These are phyloP conservation scores for Flagelloscypha sp. DNA, from an alignment of 768 basidiomycete species.

Conservation along the genomic window DNA sequence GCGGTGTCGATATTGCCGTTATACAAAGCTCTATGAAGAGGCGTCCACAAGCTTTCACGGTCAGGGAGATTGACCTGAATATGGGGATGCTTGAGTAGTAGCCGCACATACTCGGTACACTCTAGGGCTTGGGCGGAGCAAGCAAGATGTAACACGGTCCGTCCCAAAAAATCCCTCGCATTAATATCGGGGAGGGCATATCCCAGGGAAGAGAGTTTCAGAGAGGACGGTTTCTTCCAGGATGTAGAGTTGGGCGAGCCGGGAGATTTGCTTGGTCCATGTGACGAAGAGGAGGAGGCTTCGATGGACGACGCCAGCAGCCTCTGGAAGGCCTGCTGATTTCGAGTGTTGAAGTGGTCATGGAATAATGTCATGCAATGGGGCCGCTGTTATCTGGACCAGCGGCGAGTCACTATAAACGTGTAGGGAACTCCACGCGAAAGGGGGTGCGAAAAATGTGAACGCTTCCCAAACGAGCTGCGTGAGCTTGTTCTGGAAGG, in stretches of 20 bases:
- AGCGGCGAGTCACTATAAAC: too few species aligned
- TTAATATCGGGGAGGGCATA: conserved; percentile 49
- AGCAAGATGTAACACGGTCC: conserved; percentile 77
- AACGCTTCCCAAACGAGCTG: too few species aligned
- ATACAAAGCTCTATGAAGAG: conserved; percentile 83
- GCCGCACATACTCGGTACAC: conserved; percentile 69
- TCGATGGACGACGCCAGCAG: too few species aligned
- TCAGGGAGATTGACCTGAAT: conserved; percentile 79
- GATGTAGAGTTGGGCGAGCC: conserved; percentile 26
- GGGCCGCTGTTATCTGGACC: too few species aligned
- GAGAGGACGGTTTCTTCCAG: conserved; percentile 48
- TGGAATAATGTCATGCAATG: conserved; percentile 73
- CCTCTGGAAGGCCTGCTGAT: conserved; percentile 71
- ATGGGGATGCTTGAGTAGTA: conserved; percentile 65
- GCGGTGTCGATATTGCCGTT: conserved; percentile 64
- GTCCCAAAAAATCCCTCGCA: conserved; percentile 59
- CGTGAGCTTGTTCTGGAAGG: too few species aligned
- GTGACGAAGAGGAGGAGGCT: too few species aligned
- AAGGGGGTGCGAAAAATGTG: too few species aligned
- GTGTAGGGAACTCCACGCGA: too few species aligned
- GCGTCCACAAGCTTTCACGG: conserved; percentile 82
- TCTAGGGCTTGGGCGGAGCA: conserved; percentile 52
- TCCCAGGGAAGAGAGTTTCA: conserved; percentile 27
- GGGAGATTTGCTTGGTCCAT: conserved; percentile 28
- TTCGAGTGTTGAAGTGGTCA: conserved; percentile 61